Base-by-base conservation (phyloP, 495 filamentous ascomycete genomes). In the Cryomyces minteri region DNA sequence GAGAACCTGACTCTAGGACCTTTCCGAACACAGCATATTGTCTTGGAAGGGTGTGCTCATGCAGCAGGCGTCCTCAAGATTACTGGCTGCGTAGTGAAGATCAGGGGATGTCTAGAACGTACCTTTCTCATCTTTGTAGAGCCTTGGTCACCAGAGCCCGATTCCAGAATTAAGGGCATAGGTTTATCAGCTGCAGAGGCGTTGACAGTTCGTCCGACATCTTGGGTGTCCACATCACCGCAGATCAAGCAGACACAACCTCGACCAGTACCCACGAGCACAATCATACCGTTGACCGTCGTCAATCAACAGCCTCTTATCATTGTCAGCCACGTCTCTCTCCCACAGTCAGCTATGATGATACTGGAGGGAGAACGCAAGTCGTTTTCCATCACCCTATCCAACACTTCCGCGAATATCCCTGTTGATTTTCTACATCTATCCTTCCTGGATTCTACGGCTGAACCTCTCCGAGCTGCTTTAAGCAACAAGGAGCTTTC, bases 311-410 rank as follows among this genome's bases (percentile, higher is more conserved):
- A 94, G 57, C 90, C 90, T 2, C 63, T 82, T 4, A 62, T 94
- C 7, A 62, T 77, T 1, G 68, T 94, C 9, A 79, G 82, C 47
- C 80, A 78, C 4, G 77, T 77, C 34, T 82, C 82, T 28, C 70
- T 93, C 6, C 76, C 81, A 0, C 88, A 94, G 56, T 82, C 82
- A 11, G 85, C 88, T 31, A 65, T 93, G 41, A 94, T 93, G 85
- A 69, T 94, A 44, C 67, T 94, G 10, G 87, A 94, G 62, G 88
- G 88, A 10, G 87, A 96, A 60, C 70, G 71, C 11, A 76, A 74
- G 51, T 65, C 65, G 1, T 94, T 96, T 50, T 77, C 70, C 2
- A 72, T 94, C 37, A 90, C 84, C 0, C 63, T 96, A 32, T 72
- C 79, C 47, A 94, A 96, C 49, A 62, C 74, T 9, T 25, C 18